Evolutionary conservation across 2,329 filamentous ascomycete genomes (phyloP).

Genomic region (Graphilbum fragrans): DNA sequence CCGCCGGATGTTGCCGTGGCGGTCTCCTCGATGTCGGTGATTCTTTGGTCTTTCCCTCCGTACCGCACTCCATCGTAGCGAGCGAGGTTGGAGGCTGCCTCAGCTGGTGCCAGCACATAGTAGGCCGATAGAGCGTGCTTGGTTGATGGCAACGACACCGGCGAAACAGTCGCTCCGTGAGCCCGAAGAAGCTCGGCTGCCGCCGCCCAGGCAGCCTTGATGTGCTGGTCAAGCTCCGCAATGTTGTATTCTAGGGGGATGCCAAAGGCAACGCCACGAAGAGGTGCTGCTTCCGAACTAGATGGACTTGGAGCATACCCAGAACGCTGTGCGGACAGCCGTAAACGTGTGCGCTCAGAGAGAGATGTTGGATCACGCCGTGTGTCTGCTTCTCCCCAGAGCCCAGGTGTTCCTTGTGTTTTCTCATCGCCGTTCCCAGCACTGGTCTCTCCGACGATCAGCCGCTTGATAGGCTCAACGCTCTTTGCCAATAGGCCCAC

Average conservation of each 20-base stretch:
- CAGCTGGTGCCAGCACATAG: slow-evolving; percentile 88
- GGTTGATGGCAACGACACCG: slow-evolving; percentile 73
- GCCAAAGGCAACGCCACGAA: slow-evolving; percentile 34
- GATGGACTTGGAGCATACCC: slow-evolving; percentile 3
- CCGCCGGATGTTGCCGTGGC: slow-evolving; percentile 25
- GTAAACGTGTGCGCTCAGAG: slow-evolving; percentile 37
- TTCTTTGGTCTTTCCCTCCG: too few relatives aligned
- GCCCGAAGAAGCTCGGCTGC: slow-evolving; percentile 47
- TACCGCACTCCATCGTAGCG: slow-evolving; percentile 98
- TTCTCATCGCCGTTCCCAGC: slow-evolving; percentile 13
- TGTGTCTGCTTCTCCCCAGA: slow-evolving; percentile 46
- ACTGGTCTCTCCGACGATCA: slow-evolving; percentile 25
- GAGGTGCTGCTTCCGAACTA: not conserved
- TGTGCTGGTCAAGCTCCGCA: slow-evolving; percentile 56
- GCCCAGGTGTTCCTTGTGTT: slow-evolving; percentile 9
- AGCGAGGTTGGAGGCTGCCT: slow-evolving; percentile 89
- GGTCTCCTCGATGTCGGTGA: slow-evolving; percentile 14
- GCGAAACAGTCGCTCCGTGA: slow-evolving; percentile 59
- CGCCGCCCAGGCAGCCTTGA: slow-evolving; percentile 57
- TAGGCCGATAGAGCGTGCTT: slow-evolving; percentile 82
- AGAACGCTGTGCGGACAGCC: slow-evolving; percentile 17
- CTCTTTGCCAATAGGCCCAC: slow-evolving; percentile 61
- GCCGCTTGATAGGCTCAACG: slow-evolving; percentile 35
- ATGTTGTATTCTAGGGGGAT: slow-evolving; percentile 78
- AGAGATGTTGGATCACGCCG: slow-evolving; percentile 65